Base-by-base conservation (phyloP, 1,284 basidiomycete species). In the Apiotrichum gracile region DNA sequence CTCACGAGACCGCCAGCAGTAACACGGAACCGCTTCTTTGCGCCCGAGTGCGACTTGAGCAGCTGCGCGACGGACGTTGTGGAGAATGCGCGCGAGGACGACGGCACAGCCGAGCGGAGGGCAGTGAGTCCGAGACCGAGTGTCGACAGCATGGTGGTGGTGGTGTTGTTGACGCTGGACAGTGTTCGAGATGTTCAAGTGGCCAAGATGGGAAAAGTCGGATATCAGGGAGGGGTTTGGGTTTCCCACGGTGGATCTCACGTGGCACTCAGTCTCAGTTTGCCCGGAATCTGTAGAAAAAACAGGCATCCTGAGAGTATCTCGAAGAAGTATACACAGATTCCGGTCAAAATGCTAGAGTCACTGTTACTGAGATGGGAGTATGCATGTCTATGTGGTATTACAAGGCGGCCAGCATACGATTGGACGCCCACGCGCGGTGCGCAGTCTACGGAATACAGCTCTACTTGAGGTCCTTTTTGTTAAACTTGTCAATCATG, bases 401-500 rank as follows among this genome's bases (percentile, higher is more conserved):
- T 37, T 44, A 49, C 41, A 54, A 26, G 43, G 25, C 34, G 16
- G 19, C 34, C 12, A 9, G 19, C 21, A 25, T 7, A n/a, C 13
- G 13, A 26, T 19, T n/a, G 41, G 41, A 22, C 41, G 17, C 13
- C 26, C 25, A n/a, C 10, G 13, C 19, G 26, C 5, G 17, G 13
- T 16, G 41, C 16, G 27, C 25, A 31, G 22, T n/a, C 40, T n/a
- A 31, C 39, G 10, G 17, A 27, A n/a, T 12, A n/a, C n/a, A 43
- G 13, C 26, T n/a, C 25, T 49, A 52, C 38, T 42, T 49, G 35
- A 55, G 50, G 53, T 55, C 47, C 57, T 58, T 58, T 75, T 83
- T 83, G 65, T 78, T 78, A 69, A 83, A 85, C 40, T 80, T 81
- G 39, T 86, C 84, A 56, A 83, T 81, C 76, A 91, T 83, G 54